Conservation (phyloP, 2,329 filamentous ascomycete species). For the Aspergillus sp. region DNA sequence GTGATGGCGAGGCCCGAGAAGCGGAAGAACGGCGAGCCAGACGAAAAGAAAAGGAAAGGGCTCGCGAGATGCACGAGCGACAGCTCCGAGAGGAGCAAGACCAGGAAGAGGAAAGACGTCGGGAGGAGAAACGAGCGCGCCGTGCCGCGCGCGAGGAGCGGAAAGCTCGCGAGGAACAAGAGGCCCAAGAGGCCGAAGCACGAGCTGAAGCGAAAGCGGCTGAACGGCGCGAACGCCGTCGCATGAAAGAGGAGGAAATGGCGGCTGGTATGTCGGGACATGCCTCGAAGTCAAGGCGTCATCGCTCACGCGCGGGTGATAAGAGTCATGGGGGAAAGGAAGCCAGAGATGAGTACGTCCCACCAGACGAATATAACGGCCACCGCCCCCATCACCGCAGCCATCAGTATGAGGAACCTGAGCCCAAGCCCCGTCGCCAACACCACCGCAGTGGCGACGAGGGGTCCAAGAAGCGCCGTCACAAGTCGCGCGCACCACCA, state of each 20-base stretch:
- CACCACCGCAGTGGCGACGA: constrained; percentile 27
- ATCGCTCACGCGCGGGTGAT: constrained; percentile 24
- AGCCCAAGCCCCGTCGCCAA: constrained; percentile 13
- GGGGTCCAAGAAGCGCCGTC: constrained; percentile 22
- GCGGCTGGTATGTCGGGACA: constrained; percentile 15
- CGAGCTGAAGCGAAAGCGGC: constrained; percentile 30
- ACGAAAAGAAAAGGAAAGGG: constrained; percentile 43
- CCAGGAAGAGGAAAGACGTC: constrained; percentile 25
- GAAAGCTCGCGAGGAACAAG: constrained; percentile 40
- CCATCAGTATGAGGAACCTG: constrained; percentile 15
- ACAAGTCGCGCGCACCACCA: constrained; percentile 26
- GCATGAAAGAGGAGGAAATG: constrained; percentile 28
- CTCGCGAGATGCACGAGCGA: constrained; percentile 35
- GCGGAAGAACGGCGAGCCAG: constrained; percentile 40
- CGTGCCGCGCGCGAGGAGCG: constrained; percentile 29
- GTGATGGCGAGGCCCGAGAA: constrained; percentile 27
- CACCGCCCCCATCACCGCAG: constrained; percentile 9
- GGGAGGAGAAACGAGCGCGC: constrained; percentile 25
- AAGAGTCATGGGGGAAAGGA: constrained; percentile 2
- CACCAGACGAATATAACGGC: no score
- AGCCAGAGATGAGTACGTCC: no score
- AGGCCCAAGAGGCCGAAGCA: constrained; percentile 29
- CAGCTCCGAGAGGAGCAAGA: constrained; percentile 30
- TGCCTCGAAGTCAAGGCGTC: constrained; percentile 24
- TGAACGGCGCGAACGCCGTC: constrained; percentile 34